These are phyloP conservation scores for Phytophthora pinifolia DNA, from an alignment of 352 stramenopile genomes.

Conservation along the genomic window DNA sequence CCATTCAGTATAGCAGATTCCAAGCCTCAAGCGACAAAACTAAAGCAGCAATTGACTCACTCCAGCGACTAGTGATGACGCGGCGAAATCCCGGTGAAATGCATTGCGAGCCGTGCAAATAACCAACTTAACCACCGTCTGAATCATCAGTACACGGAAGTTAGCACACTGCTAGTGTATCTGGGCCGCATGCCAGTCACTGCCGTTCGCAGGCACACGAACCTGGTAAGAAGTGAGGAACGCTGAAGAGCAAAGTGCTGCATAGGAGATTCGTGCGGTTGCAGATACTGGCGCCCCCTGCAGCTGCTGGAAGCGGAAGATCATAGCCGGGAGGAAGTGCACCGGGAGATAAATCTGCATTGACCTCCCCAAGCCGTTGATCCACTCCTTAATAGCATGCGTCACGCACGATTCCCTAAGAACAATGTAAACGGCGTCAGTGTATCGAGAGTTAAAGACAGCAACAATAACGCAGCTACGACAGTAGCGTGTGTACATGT, in stretches of 20 bases:
- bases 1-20: not conserved
- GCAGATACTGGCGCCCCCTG: conserved; percentile 46
- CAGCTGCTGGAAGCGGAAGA: conserved; percentile 76
- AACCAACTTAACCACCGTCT: conserved; percentile 75
- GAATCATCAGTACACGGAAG: not conserved
- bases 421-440: not conserved
- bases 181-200: not conserved
- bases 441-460: not conserved
- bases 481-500: conserved; percentile 53
- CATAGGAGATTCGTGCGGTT: conserved; percentile 54
- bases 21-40: not conserved
- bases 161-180: conserved; percentile 1
- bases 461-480: not conserved
- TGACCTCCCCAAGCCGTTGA: conserved; percentile 64
- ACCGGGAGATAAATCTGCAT: conserved; percentile 83
- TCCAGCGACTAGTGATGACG: conserved; percentile 48
- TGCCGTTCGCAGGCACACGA: conserved; percentile 1
- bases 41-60: conserved; percentile 31
- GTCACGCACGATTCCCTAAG: conserved; percentile 80
- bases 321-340: conserved; percentile 71
- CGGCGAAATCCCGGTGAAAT: conserved; percentile 62
- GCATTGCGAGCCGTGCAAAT: conserved; percentile 74
- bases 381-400: conserved; percentile 76
- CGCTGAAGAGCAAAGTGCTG: conserved; percentile 72
- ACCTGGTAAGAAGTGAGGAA: conserved; percentile 88